Evolutionary conservation across 2,329 filamentous ascomycete species (phyloP).

Genomic region (Penicillium sp.): DNA sequence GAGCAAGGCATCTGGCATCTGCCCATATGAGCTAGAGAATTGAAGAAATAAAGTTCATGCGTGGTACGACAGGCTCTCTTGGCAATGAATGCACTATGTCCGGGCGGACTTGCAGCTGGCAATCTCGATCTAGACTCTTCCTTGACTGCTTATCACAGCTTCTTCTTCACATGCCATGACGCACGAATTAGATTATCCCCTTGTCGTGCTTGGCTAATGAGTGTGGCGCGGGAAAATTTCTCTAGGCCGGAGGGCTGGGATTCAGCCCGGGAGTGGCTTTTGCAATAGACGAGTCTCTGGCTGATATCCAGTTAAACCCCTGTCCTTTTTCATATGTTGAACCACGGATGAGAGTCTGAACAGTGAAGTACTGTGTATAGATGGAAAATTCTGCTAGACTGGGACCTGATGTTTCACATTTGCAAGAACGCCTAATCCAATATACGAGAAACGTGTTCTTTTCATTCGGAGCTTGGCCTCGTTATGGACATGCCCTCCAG

Average conservation of each 20-base stretch:
- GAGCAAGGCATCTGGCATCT: background rate
- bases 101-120: background rate
- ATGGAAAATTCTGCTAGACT: slow-evolving; percentile 1
- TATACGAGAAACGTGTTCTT: slow-evolving; percentile 3
- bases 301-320: background rate
- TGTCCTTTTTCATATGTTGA: slow-evolving; percentile 13
- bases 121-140: background rate
- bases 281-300: background rate
- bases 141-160: background rate
- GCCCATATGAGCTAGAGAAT: background rate
- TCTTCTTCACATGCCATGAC: slow-evolving; percentile 3
- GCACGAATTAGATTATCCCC: background rate
- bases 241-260: background rate
- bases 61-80: background rate
- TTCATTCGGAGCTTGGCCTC: background rate
- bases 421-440: background rate
- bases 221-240: background rate
- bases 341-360: slow-evolving; percentile 6
- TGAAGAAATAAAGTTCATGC: slow-evolving; percentile 6
- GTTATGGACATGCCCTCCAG: background rate
- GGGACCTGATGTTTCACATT: background rate
- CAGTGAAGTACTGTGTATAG: background rate
- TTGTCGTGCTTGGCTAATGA: background rate
- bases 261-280: background rate
- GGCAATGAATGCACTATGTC: background rate